phyloP scores from a whole-genome alignment of 2,329 filamentous ascomycete genomes.

The Claviceps capensis region DNA sequence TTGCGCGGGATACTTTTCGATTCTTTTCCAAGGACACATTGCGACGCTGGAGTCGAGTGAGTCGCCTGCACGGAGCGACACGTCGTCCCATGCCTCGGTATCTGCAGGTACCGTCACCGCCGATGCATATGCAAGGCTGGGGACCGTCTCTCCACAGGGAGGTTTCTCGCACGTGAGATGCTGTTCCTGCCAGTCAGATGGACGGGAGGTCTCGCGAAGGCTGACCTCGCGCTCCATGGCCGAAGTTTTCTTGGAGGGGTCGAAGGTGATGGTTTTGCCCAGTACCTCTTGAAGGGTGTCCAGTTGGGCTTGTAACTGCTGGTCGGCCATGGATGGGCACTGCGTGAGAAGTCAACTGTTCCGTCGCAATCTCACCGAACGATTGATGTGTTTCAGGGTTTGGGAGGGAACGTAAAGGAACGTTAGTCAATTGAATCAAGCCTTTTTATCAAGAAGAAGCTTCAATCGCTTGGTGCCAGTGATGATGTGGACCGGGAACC shows the following conservation, averaged over 20 bases:
- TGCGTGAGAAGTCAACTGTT: not conserved
- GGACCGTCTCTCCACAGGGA: not conserved
- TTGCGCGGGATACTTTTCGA: slow-evolving; percentile 43
- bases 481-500: not conserved
- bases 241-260: not conserved
- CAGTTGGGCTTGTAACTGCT: slow-evolving; percentile 4
- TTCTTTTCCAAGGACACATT: slow-evolving; percentile 38
- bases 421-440: not conserved
- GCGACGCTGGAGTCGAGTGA: slow-evolving; percentile 11
- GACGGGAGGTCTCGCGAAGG: not conserved
- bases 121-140: not conserved
- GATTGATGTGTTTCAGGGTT: not conserved
- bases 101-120: not conserved
- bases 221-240: not conserved
- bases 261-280: slow-evolving; percentile 6
- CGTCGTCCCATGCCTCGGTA: slow-evolving; percentile 10
- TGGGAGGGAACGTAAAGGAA: not conserved
- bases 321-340: slow-evolving; percentile 4
- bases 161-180: not conserved
- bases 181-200: slow-evolving; percentile 1
- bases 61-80: slow-evolving; percentile 13
- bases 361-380: not conserved
- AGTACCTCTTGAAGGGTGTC: slow-evolving; percentile 8
- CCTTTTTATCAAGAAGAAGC: not conserved
- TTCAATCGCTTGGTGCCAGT: not conserved